Evolutionary conservation across 2,329 filamentous ascomycete genomes (phyloP), one percentile per base, ranked within the genome.

Genomic region (Periconia sp.): DNA sequence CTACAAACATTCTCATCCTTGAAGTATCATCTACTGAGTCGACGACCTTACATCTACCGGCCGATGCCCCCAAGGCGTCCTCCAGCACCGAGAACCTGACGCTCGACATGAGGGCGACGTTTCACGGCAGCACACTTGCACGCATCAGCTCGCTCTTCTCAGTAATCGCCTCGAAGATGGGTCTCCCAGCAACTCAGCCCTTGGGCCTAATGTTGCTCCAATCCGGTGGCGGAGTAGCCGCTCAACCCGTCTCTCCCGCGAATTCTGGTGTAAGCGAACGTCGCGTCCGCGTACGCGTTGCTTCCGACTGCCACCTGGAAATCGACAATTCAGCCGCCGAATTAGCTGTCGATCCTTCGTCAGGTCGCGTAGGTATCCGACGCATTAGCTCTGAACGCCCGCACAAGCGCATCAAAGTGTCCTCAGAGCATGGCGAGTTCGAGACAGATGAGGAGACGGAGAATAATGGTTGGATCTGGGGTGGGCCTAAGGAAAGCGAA

Each of bases 131-230:
- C 33, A 82, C 85, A 4, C 86, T 87, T 53, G 78, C 82, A 9
- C 81, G 89, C 38, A 78, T 96, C 13, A 79, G 83, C 0, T 85
- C 84, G 40, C 74, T 96, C 5, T 83, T 95, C 52, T 86, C 89
- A 56, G 86, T 95, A 7, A 79, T 96, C n/a, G 83, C 87, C 2
- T 86, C 85, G 23, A 95, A 92, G 66, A 80, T 94, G 54, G 87
- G 86, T 50, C 68, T 91, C 5, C 83, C 87, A 0, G 69, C 73
- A 11, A 75, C 73, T 8, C 71, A 76, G 16, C 82, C 86, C 0
- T 69, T 88, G 1, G 86, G 87, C 6, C 71, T 88, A 25, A 77
- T 88, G 66, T 86, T 88, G 81, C 74, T 80, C 34, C 76, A 81
- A 3, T 63, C 63, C 2, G 70, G 69, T n/a, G 84, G 83, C n/a